Percentiles rank a stretch among this genome's conserved stretches.
These are phyloP conservation scores for Tetracladium maxilliforme DNA, from an alignment of 2,329 filamentous ascomycete genomes.

Conservation along the genomic window DNA sequence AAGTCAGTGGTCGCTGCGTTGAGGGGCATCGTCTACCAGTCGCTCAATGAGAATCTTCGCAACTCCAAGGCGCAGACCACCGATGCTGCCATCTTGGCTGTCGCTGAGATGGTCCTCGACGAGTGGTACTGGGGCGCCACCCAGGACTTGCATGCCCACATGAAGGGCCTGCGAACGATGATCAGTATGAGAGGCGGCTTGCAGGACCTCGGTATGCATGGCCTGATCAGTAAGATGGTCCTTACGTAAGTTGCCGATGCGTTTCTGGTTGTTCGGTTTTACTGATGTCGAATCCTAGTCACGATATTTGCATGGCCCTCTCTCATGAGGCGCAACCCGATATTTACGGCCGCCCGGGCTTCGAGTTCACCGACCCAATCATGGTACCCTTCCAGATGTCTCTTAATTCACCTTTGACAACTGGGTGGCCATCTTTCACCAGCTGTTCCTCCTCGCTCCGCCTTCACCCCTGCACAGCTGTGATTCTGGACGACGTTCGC, in stretches of 20 bases:
- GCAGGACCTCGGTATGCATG: constrained; percentile 26
- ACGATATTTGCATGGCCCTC: too few species aligned
- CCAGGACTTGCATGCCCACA: constrained; percentile 26
- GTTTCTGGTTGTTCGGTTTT: too few species aligned
- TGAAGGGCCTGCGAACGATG: constrained; percentile 31
- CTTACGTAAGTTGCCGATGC: constrained; percentile 30
- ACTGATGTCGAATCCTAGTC: too few species aligned
- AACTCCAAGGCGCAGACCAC: constrained; percentile 17
- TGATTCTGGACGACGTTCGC: constrained; percentile 35
- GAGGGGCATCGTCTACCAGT: constrained; percentile 24
- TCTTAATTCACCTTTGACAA: constrained; percentile 30
- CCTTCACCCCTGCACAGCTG: constrained; percentile 29
- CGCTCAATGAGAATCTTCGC: constrained; percentile 31
- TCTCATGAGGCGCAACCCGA: too few species aligned
- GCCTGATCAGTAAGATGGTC: constrained; percentile 30
- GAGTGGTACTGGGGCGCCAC: constrained; percentile 39
- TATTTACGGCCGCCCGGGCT: constrained; percentile 24
- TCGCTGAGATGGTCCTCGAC: constrained; percentile 31
- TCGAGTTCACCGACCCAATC: constrained; percentile 30
- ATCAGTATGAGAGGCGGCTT: constrained; percentile 30
- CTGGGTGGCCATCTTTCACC: constrained; percentile 24
- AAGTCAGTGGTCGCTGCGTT: constrained; percentile 25
- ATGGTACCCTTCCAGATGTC: constrained; percentile 33
- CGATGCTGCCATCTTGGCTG: constrained; percentile 30
- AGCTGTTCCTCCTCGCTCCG: constrained; percentile 22